Base-by-base conservation (phyloP, 441 rosid species). In the Bocquillonia castaneifolia region DNA sequence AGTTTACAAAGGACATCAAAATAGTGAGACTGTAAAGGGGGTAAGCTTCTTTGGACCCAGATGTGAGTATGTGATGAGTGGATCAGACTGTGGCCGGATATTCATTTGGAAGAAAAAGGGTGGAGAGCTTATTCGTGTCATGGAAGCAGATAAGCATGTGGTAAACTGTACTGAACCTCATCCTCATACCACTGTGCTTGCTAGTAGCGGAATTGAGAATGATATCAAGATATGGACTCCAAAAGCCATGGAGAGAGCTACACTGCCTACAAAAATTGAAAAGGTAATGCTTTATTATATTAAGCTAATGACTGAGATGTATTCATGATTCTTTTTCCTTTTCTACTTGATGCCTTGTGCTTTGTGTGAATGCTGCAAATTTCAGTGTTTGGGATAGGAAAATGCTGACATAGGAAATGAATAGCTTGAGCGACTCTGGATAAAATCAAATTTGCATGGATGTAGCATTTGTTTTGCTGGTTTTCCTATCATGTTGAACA, bases 61-160 rank as follows among this genome's bases (percentile, higher is more conserved):
- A 71, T 86, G 88, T 42, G 92, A 91, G 71, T 93, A 89, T 79
- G 97, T 91, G 77, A 84, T 83, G 73, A 93, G 96, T 22, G 96
- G 97, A 14, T 93, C 99, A 36, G 96, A 93, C 74, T 93, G 99
- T 76, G 99, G 99, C 25, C 78, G 92, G 65, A 84, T 91, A 63
- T 93, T 91, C 76, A 87, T 91, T 44, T 93, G 99, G 99, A 88
- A 75, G 84, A 93, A 87, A 68, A 88, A 84, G 72, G 83, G 78
- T 12, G 96, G 93, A 62, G 77, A 81, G 80, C 92, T 89, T 48
- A 60, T 91, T 60, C 90, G 89, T 74, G 88, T 87, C 54, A 88
- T 91, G 80, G 87, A 83, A 80, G 93, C 81, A 13, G 97, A 93
- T 82, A 86, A 63, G 76, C 64, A 83, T 73, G 78, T 88, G 25